These are phyloP conservation scores for Sicyos baderoa DNA, from an alignment of 306 rosid species.

Conservation along the genomic window DNA sequence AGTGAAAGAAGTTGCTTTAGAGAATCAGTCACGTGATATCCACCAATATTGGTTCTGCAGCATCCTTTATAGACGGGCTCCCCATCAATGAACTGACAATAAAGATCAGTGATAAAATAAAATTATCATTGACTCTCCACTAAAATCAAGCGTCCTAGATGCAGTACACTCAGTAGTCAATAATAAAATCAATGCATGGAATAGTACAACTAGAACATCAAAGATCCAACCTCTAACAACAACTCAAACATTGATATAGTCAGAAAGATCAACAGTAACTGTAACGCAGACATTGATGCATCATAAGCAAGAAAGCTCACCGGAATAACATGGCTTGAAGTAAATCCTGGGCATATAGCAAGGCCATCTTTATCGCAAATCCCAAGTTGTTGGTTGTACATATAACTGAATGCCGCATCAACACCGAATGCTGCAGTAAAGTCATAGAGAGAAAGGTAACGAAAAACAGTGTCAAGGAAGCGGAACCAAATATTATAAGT, in stretches of 20 bases:
- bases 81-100: constrained; percentile 70
- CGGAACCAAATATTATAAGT: not conserved
- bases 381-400: constrained; percentile 69
- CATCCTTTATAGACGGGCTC: constrained; percentile 81
- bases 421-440: constrained; percentile 74
- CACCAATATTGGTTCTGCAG: constrained; percentile 88
- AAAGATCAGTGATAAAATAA: constrained; percentile 5
- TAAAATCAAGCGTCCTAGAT: not conserved
- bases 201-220: not conserved
- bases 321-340: constrained; percentile 84
- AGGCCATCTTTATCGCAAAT: constrained; percentile 82
- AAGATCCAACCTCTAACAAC: not conserved
- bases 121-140: not conserved
- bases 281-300: not conserved
- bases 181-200: not conserved
- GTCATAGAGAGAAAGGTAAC: constrained; percentile 17
- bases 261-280: not conserved
- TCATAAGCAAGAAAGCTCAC: constrained; percentile 22
- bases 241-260: not conserved
- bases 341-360: constrained; percentile 90
- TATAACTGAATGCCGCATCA: constrained; percentile 92
- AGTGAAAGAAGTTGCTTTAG: constrained; percentile 87
- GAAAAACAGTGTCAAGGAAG: not conserved
- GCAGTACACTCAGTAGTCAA: not conserved
- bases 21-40: constrained; percentile 81